Conservation (phyloP, 164 flowering plant genomes). For the Chimonanthus salicifolius region DNA sequence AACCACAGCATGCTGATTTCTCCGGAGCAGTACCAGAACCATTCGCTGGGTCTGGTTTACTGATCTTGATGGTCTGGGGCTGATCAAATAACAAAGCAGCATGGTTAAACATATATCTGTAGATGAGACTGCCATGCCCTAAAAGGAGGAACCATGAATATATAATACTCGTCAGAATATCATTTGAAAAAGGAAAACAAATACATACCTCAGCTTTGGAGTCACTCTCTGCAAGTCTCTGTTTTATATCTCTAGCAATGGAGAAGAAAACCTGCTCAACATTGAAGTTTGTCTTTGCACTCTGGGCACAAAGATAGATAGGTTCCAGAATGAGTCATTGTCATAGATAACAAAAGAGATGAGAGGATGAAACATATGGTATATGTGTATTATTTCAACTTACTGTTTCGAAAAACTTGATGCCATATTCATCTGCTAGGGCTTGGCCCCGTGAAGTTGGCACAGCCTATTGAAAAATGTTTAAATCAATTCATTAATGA, state of each 20-base stretch:
- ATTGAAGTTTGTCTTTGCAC: conserved; percentile 53
- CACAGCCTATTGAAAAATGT: conserved; percentile 31
- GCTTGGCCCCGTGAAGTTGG: conserved; percentile 52
- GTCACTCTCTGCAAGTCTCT: conserved; percentile 45
- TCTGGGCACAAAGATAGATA: conserved; percentile 26
- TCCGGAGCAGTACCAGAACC: conserved; percentile 46
- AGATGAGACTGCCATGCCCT: no score
- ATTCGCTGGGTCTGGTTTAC: conserved; percentile 43
- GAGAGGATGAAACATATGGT: neutral
- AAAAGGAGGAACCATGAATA: no score
- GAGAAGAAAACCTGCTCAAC: conserved; percentile 56
- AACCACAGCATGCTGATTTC: conserved; percentile 71
- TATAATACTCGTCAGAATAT: no score
- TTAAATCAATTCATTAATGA: conserved; percentile 2
- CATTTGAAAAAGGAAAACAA: no score
- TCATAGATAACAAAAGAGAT: neutral
- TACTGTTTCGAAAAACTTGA: conserved; percentile 54
- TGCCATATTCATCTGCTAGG: conserved; percentile 52
- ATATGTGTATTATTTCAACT: conserved; percentile 6
- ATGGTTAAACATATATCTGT: no score
- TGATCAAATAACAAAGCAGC: conserved; percentile 15
- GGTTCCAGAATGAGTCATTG: neutral
- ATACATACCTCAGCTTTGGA: conserved; percentile 37
- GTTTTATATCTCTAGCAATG: conserved; percentile 53
- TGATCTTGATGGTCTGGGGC: conserved; percentile 67